phyloP scores from a whole-genome alignment of 2,329 filamentous ascomycete species.

The Aspergillus unguis region DNA sequence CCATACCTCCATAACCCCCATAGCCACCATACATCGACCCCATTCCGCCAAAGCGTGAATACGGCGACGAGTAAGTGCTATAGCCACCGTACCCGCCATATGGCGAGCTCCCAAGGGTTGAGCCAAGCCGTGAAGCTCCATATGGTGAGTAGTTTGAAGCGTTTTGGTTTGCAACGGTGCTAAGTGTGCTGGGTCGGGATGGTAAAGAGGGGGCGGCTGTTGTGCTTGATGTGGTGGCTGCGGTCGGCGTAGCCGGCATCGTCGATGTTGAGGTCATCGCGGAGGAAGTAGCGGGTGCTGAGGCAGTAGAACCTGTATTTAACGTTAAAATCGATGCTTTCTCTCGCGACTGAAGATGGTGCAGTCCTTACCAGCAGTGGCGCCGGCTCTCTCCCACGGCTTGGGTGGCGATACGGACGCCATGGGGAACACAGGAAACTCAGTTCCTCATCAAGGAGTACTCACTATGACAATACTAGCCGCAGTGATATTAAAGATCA shows the following conservation, averaged over 20 bases:
- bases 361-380: constrained; percentile 51
- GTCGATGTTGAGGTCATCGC: constrained; percentile 30
- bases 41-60: neutral
- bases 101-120: constrained; percentile 35
- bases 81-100: constrained; percentile 25
- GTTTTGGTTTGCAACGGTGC: constrained; percentile 79
- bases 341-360: constrained; percentile 4
- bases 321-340: neutral
- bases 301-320: constrained; percentile 25
- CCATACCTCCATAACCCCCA: constrained; percentile 9
- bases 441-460: constrained; percentile 29
- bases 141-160: constrained; percentile 74
- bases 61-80: neutral
- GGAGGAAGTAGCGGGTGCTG: constrained; percentile 29
- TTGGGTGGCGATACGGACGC: constrained; percentile 80
- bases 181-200: constrained; percentile 73
- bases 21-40: neutral
- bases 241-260: constrained; percentile 37
- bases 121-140: constrained; percentile 55
- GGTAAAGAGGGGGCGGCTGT: constrained; percentile 67
- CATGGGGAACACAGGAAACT: constrained; percentile 40
- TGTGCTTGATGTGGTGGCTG: constrained; percentile 40
- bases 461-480: constrained; percentile 7
- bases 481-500: constrained; percentile 1
- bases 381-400: constrained; percentile 85